phyloP scores from a whole-genome alignment of 768 basidiomycete genomes.

The Fistulinella prunicolor region DNA sequence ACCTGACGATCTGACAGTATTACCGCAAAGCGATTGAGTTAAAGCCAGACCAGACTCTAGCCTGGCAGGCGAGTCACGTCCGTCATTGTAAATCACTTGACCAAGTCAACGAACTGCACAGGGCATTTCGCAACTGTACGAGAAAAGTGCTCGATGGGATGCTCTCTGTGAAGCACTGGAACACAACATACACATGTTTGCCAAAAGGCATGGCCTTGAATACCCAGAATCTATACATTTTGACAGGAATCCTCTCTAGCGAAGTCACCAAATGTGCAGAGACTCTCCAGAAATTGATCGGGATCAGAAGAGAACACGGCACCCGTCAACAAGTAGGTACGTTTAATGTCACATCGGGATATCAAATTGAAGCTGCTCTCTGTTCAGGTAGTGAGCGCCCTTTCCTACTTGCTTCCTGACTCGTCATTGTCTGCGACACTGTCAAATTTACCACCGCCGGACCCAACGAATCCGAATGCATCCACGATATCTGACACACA shows the following conservation, averaged over 20 bases:
- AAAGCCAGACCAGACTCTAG: constrained; percentile 69
- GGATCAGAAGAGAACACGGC: constrained; percentile 58
- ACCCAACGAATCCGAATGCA: constrained; percentile 68
- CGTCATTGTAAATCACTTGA: constrained; percentile 7
- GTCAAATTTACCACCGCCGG: constrained; percentile 65
- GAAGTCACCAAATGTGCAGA: constrained; percentile 83
- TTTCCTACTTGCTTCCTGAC: constrained; percentile 71
- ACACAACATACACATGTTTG: constrained; percentile 56
- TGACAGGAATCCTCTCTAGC: constrained; percentile 20
- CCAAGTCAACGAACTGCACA: constrained; percentile 27
- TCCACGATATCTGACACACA: constrained; percentile 60
- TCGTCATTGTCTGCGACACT: constrained; percentile 64
- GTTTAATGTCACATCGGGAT: not conserved
- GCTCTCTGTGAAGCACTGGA: constrained; percentile 52
- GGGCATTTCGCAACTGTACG: constrained; percentile 75
- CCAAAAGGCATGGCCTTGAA: constrained; percentile 47
- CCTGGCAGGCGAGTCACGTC: constrained; percentile 68
- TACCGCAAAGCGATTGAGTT: constrained; percentile 74
- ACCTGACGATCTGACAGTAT: constrained; percentile 43
- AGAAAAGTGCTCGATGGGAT: constrained; percentile 57
- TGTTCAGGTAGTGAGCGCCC: constrained; percentile 58
- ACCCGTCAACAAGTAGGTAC: constrained; percentile 52
- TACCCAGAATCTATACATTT: not conserved
- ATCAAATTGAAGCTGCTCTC: not conserved
- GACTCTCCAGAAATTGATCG: constrained; percentile 71